phyloP scores from a whole-genome alignment of 78 protist genomes.

The Dictyostelium capitatum region DNA sequence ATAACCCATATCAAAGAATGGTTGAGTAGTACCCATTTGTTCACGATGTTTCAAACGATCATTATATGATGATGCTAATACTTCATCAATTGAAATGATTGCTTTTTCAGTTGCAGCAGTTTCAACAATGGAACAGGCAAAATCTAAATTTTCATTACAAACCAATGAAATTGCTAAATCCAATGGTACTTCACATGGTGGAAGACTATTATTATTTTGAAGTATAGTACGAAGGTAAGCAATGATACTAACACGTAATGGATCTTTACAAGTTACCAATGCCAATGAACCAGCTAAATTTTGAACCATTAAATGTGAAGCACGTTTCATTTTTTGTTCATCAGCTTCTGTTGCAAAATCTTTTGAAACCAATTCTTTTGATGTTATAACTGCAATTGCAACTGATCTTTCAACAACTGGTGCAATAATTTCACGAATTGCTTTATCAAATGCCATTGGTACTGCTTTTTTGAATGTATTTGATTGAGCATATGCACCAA shows the following conservation, averaged over 20 bases:
- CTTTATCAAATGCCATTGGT: constrained; percentile 89
- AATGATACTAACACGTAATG: constrained; percentile 86
- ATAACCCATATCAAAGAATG: constrained; percentile 79
- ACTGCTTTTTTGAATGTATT: constrained; percentile 71
- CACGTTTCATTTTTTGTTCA: constrained; percentile 89
- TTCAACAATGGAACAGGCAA: constrained; percentile 93
- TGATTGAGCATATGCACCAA: constrained; percentile 44
- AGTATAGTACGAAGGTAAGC: constrained; percentile 80
- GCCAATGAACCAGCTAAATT: constrained; percentile 95
- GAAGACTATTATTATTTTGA: constrained; percentile 1
- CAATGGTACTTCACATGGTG: constrained; percentile 28
- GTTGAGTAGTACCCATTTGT: constrained; percentile 45
- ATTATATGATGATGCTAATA: constrained; percentile 74
- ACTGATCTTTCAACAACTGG: constrained; percentile 97
- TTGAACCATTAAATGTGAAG: constrained; percentile 95
- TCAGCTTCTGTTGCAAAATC: constrained; percentile 97
- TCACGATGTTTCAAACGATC: constrained; percentile 85
- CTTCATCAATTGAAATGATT: constrained; percentile 88
- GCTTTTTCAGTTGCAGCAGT: constrained; percentile 93
- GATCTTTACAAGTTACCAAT: constrained; percentile 97
- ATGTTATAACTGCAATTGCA: constrained; percentile 92
- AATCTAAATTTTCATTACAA: constrained; percentile 92
- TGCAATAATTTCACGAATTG: constrained; percentile 89
- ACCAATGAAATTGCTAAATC: constrained; percentile 85
- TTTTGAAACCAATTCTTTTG: constrained; percentile 94